Conservation (phyloP, 805 yeast genomes). For the Cyberlindnera maritima region DNA sequence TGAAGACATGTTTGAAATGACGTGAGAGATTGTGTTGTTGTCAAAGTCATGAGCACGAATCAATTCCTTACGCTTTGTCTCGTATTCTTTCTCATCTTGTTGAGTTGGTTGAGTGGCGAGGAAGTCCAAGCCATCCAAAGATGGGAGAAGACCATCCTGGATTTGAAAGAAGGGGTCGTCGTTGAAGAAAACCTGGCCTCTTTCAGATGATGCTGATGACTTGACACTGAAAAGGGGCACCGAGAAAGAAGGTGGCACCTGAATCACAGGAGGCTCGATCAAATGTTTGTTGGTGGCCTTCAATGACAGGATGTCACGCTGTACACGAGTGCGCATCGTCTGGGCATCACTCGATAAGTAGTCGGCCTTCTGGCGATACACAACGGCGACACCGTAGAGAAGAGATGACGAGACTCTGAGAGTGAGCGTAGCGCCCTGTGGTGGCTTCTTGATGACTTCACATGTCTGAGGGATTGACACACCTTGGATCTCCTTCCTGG, state of each 20-base stretch:
- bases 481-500: constrained; percentile 33
- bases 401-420: constrained; percentile 38
- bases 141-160: constrained; percentile 30
- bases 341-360: constrained; percentile 35
- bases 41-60: constrained; percentile 20
- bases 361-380: constrained; percentile 47
- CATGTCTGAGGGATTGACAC: constrained; percentile 45
- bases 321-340: constrained; percentile 23
- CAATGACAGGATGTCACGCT: constrained; percentile 19
- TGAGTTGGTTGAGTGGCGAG: neutral
- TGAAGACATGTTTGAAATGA: neutral
- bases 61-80: neutral
- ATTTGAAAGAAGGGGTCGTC: constrained; percentile 41
- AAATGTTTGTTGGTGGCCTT: constrained; percentile 7
- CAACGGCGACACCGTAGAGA: constrained; percentile 44
- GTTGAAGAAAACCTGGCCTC: constrained; percentile 19
- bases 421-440: constrained; percentile 20
- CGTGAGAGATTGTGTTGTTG: constrained; percentile 18
- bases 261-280: constrained; percentile 10
- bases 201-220: neutral
- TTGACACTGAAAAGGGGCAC: neutral
- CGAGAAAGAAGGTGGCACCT: constrained; percentile 2
- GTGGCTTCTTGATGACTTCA: constrained; percentile 26
- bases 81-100: neutral
- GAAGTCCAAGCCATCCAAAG: constrained; percentile 20